A percentile compares a stretch with the other conserved stretches of the same genome.
phyloP scores from a whole-genome alignment of 1,284 basidiomycete genomes.

The Fomitopsis pinicola region DNA sequence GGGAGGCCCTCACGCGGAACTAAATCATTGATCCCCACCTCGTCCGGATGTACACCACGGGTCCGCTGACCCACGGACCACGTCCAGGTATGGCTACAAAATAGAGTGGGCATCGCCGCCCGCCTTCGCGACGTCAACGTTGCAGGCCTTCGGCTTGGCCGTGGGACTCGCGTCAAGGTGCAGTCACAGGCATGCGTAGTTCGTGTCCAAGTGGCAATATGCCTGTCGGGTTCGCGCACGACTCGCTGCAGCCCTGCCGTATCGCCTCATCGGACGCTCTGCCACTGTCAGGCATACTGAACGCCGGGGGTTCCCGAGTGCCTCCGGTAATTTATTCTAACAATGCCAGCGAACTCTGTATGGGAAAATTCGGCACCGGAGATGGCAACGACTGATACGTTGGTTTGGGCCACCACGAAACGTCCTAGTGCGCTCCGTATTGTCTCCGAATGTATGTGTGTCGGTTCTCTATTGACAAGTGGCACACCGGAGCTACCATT shows the following conservation, averaged over 20 bases:
- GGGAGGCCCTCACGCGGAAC: background rate
- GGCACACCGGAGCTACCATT: background rate
- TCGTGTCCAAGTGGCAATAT: background rate
- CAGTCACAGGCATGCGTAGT: background rate
- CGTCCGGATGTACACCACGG: background rate
- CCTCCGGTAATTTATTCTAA: background rate
- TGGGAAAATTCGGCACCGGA: background rate
- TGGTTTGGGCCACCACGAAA: background rate
- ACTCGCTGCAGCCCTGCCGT: background rate
- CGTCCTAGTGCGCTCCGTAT: background rate
- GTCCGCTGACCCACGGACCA: background rate
- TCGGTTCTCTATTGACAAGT: background rate
- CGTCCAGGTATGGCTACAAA: background rate
- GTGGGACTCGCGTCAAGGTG: background rate
- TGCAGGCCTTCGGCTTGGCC: background rate
- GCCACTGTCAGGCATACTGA: background rate
- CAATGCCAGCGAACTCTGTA: background rate
- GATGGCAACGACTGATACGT: background rate
- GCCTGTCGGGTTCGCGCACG: background rate
- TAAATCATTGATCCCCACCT: background rate
- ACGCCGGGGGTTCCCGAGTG: background rate
- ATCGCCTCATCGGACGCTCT: background rate
- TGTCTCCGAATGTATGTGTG: background rate
- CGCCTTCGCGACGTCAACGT: background rate
- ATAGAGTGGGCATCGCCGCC: constrained; percentile 1